Conservation (phyloP, 306 rosid genomes). For the Abrus pulchellus region DNA sequence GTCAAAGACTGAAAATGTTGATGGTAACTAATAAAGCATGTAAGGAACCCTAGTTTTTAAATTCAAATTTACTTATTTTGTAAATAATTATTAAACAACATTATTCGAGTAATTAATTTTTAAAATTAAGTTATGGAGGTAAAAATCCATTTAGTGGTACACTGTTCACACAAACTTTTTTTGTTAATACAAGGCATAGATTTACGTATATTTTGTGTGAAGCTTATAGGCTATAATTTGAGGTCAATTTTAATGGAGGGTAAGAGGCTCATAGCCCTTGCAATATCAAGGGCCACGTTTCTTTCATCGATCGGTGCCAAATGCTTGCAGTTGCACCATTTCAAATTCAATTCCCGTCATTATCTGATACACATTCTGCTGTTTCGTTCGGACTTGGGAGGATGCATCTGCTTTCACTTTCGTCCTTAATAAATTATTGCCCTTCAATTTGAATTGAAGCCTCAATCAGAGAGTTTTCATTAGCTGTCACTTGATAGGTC, state of each 20-base stretch:
- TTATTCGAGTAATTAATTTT: too few species aligned
- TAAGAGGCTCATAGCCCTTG: conserved; percentile 32
- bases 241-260: background rate
- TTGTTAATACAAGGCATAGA: background rate
- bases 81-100: too few species aligned
- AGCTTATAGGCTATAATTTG: background rate
- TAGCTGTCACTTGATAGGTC: conserved; percentile 45
- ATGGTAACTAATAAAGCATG: too few species aligned
- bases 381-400: conserved; percentile 15
- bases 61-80: too few species aligned
- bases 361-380: background rate
- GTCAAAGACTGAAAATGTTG: too few species aligned
- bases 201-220: background rate
- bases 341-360: conserved; percentile 7
- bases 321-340: background rate
- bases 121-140: too few species aligned
- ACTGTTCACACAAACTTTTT: conserved; percentile 4
- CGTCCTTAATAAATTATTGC: conserved; percentile 22
- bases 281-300: background rate
- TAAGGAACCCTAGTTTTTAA: too few species aligned
- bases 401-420: conserved; percentile 30
- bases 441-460: conserved; percentile 38
- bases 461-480: conserved; percentile 39
- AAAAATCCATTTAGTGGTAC: background rate
- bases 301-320: background rate